These are phyloP conservation scores for Podospora fimiseda DNA, from an alignment of 495 filamentous ascomycete genomes.

Conservation along the genomic window DNA sequence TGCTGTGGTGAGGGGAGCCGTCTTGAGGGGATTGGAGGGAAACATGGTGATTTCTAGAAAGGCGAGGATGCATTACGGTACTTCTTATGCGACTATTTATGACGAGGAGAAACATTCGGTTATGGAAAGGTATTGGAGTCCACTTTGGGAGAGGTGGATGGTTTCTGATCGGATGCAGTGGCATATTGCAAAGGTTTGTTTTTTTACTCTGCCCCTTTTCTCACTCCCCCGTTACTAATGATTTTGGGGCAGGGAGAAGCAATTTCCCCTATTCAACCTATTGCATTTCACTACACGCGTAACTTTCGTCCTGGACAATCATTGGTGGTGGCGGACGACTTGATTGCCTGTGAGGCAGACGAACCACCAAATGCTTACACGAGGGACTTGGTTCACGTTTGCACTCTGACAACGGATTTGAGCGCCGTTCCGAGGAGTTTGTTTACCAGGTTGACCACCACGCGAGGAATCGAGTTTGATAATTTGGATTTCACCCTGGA, in stretches of 20 bases:
- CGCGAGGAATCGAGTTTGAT: conserved; percentile 66
- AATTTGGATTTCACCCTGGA: conserved; percentile 70
- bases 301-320: conserved; percentile 66
- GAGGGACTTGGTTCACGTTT: conserved; percentile 56
- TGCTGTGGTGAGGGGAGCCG: conserved; percentile 64
- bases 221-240: background rate
- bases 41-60: conserved; percentile 63
- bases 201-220: background rate
- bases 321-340: conserved; percentile 62
- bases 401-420: conserved; percentile 70
- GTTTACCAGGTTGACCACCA: conserved; percentile 62
- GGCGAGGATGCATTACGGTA: conserved; percentile 70
- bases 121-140: conserved; percentile 65
- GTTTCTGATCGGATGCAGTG: conserved; percentile 73
- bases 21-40: conserved; percentile 61
- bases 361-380: conserved; percentile 53
- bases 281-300: conserved; percentile 72
- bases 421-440: conserved; percentile 58
- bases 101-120: conserved; percentile 63
- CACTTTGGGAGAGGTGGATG: conserved; percentile 76
- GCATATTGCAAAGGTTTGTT: conserved; percentile 64
- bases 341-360: conserved; percentile 63
- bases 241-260: conserved; percentile 68
- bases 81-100: conserved; percentile 68
- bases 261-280: conserved; percentile 58